Evolutionary conservation across 2,329 filamentous ascomycete genomes (phyloP).

Genomic region (Hypoxylon sp.): DNA sequence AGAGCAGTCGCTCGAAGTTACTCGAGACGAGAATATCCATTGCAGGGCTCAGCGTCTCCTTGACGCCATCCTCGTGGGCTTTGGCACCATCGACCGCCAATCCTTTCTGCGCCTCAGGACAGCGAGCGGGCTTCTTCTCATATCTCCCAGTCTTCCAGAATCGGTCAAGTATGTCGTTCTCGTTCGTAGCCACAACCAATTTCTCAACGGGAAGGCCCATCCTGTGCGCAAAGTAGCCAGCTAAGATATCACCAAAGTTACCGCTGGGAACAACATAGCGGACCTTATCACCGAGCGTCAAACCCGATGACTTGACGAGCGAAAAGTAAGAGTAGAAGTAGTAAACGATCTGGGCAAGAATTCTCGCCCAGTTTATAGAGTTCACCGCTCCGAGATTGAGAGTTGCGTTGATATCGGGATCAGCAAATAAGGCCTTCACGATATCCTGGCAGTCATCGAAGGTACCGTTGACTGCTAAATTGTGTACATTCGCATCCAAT

Average conservation of each 20-base stretch:
- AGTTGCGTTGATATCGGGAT: constrained; percentile 83
- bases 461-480: constrained; percentile 87
- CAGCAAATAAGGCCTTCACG: constrained; percentile 91
- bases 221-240: constrained; percentile 89
- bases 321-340: constrained; percentile 96
- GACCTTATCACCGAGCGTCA: constrained; percentile 75
- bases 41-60: constrained; percentile 91
- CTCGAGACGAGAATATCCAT: constrained; percentile 98
- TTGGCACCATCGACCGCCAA: constrained; percentile 72
- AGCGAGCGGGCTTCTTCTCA: constrained; percentile 81
- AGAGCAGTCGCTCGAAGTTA: constrained; percentile 96
- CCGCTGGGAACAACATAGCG: constrained; percentile 93
- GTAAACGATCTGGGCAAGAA: constrained; percentile 96
- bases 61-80: constrained; percentile 80
- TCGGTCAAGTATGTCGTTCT: constrained; percentile 95
- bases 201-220: constrained; percentile 93
- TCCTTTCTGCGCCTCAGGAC: constrained; percentile 70
- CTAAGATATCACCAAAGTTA: constrained; percentile 93
- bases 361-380: constrained; percentile 96
- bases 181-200: constrained; percentile 93
- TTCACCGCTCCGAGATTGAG: constrained; percentile 94
- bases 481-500: constrained; percentile 91
- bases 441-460: constrained; percentile 99
- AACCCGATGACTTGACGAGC: constrained; percentile 72
- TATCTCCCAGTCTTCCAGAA: constrained; percentile 94